Base-by-base conservation (phyloP, 805 yeast species). In the Millerago galiae region DNA sequence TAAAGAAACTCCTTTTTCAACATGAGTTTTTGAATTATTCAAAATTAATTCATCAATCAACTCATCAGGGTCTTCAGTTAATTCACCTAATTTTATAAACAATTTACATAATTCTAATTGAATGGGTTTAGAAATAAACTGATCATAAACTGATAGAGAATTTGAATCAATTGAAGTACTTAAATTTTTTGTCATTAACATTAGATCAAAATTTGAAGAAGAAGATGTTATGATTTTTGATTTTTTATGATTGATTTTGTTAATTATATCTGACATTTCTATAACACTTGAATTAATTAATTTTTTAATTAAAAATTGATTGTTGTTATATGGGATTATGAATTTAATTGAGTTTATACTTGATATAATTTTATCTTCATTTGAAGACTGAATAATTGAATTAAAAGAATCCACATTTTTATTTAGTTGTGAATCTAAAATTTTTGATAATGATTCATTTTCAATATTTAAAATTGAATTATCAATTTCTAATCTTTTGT, bases 1-100 rank as follows among this genome's bases (percentile, higher is more conserved):
- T 14, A 71, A 43, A 1, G 59, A 49, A 3, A 63, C 46, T 0
- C 66, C 48, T 12, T 46, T 51, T 14, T 52, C 57, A 26, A 56
- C 38, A 2, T 48, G 15, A 0, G 40, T 18, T 14, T 49, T 41
- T 2, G 45, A 27, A 8, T 54, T 53, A 15, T 45, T 46, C 0
- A 60, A 45, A 6, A 62, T 30, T 1, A 59, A 39, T 2, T 50
- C 44, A 16, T 52, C 56, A 16, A 61, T 45, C 6, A 54, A 17
- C 1, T 42, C 43, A 0, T 56, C 35, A 6, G 55, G 51, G 21
- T 53, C 38, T 7, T 21, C 24, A 3, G 14, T 26, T 10, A 29
- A 18, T 16, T 37, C 44, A 5, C 65, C 66, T 6, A 61, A 15
- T 2, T 44, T 16, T 8, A 47, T 50, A 12, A 61, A 44, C 12